Conservation (phyloP, 805 yeast genomes). For the Schwanniomyces vanrijiae region DNA sequence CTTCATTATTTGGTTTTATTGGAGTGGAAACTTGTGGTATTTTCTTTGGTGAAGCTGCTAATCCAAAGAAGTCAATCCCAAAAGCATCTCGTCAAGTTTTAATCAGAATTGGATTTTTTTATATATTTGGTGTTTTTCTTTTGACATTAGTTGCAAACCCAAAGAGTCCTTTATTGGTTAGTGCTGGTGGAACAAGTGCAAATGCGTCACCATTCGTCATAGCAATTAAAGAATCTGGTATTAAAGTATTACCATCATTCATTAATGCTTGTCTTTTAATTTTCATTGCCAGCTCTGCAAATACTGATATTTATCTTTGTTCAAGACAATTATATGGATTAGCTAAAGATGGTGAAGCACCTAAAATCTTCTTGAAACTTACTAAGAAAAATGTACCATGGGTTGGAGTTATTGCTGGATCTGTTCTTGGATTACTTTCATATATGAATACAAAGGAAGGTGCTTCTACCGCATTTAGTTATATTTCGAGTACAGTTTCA, state of each 20-base stretch:
- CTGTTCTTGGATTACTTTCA: constrained; percentile 8
- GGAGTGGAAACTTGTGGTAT: constrained; percentile 8
- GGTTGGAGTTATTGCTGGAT: constrained; percentile 9
- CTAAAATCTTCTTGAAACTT: constrained; percentile 15
- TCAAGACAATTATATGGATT: constrained; percentile 19
- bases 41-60: constrained; percentile 13
- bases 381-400: constrained; percentile 14
- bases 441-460: background rate
- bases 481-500: constrained; percentile 13
- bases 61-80: constrained; percentile 23
- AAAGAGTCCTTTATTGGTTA: constrained; percentile 11
- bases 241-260: background rate
- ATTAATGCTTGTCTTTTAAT: constrained; percentile 8
- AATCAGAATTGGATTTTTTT: constrained; percentile 21
- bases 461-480: constrained; percentile 13
- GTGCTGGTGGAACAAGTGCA: constrained; percentile 5
- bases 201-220: constrained; percentile 28
- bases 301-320: constrained; percentile 17
- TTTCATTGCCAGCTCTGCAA: constrained; percentile 14
- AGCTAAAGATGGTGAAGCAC: constrained; percentile 17
- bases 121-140: constrained; percentile 18
- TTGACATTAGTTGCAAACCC: constrained; percentile 19
- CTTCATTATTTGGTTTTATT: constrained; percentile 33
- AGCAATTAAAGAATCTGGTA: constrained; percentile 25
- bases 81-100: constrained; percentile 21